Conservation (phyloP, 257 asterid genomes). For the Cynanchum wilfordii region DNA sequence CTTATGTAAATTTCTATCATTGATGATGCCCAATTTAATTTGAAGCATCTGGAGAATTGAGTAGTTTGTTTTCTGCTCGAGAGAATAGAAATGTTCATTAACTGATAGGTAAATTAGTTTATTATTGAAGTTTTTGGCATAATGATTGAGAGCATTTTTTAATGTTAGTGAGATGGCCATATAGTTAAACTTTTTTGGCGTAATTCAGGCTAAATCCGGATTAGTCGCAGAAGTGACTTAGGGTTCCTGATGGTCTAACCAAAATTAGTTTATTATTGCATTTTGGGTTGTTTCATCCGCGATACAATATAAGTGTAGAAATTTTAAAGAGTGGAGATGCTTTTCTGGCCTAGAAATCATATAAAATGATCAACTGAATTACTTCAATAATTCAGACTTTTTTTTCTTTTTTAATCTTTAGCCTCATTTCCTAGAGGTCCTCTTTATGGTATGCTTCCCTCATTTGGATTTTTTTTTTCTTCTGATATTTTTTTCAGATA, state of each 20-base stretch:
- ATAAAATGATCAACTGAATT: background rate
- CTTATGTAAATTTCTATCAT: background rate
- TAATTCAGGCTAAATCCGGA: no score
- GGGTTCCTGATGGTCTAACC: no score
- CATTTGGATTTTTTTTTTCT: background rate
- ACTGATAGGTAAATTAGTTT: background rate
- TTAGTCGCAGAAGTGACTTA: no score
- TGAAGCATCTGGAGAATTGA: background rate
- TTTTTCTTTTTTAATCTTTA: background rate
- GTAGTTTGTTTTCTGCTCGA: background rate
- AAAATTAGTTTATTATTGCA: background rate
- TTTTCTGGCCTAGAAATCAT: background rate
- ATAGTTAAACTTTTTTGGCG: no score
- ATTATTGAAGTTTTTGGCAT: background rate
- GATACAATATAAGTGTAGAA: background rate
- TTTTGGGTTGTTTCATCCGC: background rate
- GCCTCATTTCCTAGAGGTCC: background rate
- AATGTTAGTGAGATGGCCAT: no score
- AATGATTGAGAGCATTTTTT: no score
- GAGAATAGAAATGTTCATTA: background rate
- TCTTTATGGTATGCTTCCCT: background rate
- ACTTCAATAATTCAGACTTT: background rate
- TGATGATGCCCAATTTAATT: background rate
- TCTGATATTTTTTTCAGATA: slow-evolving; percentile 37
- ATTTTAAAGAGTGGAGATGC: background rate